Conservation (phyloP, 2,329 filamentous ascomycete genomes). For the Pyrenochaeta sp. region DNA sequence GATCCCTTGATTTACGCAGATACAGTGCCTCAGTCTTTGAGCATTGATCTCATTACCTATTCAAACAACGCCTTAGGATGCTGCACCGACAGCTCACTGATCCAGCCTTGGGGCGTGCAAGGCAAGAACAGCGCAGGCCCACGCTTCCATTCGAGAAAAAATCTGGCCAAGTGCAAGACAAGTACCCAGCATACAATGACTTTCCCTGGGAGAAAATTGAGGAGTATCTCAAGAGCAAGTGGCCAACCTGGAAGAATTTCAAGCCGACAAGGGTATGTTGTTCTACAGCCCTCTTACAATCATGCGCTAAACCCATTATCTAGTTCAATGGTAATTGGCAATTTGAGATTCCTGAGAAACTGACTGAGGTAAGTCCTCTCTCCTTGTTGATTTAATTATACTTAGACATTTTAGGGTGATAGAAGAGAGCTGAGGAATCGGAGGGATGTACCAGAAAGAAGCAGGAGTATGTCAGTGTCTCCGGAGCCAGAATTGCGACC, state of each 20-base stretch:
- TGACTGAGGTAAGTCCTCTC: slow-evolving; percentile 18
- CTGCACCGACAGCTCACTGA: slow-evolving; percentile 1
- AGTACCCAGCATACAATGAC: slow-evolving; percentile 19
- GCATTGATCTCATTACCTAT: not conserved
- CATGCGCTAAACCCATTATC: not conserved
- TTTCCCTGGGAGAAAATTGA: slow-evolving; percentile 27
- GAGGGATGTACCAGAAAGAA: slow-evolving; percentile 10
- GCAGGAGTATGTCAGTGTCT: slow-evolving; percentile 3
- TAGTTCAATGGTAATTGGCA: slow-evolving; percentile 20
- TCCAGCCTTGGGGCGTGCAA: slow-evolving; percentile 5
- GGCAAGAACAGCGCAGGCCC: slow-evolving; percentile 11
- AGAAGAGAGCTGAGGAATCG: slow-evolving; percentile 12
- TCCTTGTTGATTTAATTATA: not conserved
- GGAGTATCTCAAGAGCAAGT: slow-evolving; percentile 16
- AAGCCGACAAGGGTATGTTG: slow-evolving; percentile 11
- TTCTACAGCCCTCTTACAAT: not conserved
- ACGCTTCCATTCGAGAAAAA: slow-evolving; percentile 7
- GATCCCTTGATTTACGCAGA: not conserved
- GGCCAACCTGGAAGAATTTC: slow-evolving; percentile 18
- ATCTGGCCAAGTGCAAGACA: slow-evolving; percentile 15
- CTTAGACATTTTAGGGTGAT: slow-evolving; percentile 16
- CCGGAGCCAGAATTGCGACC: slow-evolving; percentile 1
- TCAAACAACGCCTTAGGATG: not conserved
- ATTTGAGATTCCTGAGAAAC: slow-evolving; percentile 20
- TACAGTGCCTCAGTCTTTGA: not conserved